These are phyloP conservation scores for Clonostachys sp. DNA, from an alignment of 2,329 filamentous ascomycete genomes.

Conservation along the genomic window DNA sequence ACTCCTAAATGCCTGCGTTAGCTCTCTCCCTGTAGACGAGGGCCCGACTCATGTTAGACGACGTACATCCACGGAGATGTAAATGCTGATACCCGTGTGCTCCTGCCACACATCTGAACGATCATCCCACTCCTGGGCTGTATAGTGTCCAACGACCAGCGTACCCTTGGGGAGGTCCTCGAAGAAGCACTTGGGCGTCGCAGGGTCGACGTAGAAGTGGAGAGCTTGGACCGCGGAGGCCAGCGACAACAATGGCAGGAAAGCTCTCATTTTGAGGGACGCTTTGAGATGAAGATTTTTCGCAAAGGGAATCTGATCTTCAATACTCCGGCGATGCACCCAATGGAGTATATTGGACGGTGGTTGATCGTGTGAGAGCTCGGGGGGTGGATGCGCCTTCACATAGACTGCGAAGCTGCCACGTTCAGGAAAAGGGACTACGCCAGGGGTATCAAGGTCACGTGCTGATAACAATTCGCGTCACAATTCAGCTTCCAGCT, in stretches of 20 bases:
- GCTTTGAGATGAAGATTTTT: neutral
- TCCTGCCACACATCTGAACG: conserved; percentile 62
- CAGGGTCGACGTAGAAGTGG: conserved; percentile 92
- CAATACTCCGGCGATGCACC: neutral
- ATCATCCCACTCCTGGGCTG: conserved; percentile 78
- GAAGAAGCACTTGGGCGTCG: conserved; percentile 89
- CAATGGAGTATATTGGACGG: neutral
- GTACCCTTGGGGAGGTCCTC: conserved; percentile 98
- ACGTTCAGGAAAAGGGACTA: conserved; percentile 39
- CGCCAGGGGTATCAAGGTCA: conserved; percentile 24
- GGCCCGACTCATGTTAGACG: neutral
- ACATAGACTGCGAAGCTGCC: conserved; percentile 36
- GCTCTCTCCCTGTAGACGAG: neutral
- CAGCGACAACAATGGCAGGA: conserved; percentile 65
- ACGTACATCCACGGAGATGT: conserved; percentile 81
- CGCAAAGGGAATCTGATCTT: neutral
- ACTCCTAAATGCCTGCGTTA: conserved; percentile 50
- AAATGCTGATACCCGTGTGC: conserved; percentile 74
- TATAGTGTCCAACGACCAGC: conserved; percentile 89
- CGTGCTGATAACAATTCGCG: conserved; percentile 14
- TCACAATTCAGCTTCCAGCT: too few relatives aligned
- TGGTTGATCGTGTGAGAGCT: conserved; percentile 2
- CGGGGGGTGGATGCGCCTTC: neutral
- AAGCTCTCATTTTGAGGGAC: conserved; percentile 42
- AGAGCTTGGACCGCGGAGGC: conserved; percentile 69